Base-by-base conservation (phyloP, 1,139 yeast species). In the Lodderomyces metapsilosis region DNA sequence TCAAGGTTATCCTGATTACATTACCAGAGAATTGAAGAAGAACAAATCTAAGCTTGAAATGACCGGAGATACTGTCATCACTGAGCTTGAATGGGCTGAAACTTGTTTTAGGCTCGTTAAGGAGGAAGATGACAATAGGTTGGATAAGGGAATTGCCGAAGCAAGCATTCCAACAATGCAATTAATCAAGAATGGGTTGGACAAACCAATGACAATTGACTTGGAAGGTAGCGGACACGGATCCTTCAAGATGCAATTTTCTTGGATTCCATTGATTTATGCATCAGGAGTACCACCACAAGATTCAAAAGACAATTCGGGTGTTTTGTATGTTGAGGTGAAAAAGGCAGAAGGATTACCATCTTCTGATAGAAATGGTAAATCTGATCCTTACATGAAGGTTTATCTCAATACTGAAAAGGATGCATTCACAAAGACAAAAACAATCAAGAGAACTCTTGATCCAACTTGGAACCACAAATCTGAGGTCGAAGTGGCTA, bases 341-440 rank as follows among this genome's bases (percentile, higher is more conserved):
- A 52, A 82, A 38, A 73, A 73, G 42, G 98, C 94, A 3, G 74
- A 74, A n/a, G 78, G 78, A 40, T 74, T 94, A 48, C 78, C 84
- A 39, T 74, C 96, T 11, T 94, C 92, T 20, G 99, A 92, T 62
- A 71, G 88, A 21, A 84, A 85, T 51, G 98, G 98, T 42, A 85
- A 84, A 59, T 88, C 96, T 7, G 99, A 92, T 64, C 99, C 99
- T 46, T 92, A 82, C 57, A 74, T 82, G 44, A 77, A 82, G 54
- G 74, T 88, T 45, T 78, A 65, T 54, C 63, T 88, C 56, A 80
- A 88, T 58, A 82, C 83, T 22, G 76, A 68, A 38, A 71, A 75
- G 47, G 80, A 82, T 8, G 66, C 66, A 28, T 68, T 80, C 52
- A 80, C 69, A 69, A 88, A 88, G 69, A 78, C 96, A 33, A 84